A percentile compares a stretch with the other conserved stretches of the same genome.
phyloP scores from a whole-genome alignment of 106 monocot genomes.

The Hemerocallis citrina region DNA sequence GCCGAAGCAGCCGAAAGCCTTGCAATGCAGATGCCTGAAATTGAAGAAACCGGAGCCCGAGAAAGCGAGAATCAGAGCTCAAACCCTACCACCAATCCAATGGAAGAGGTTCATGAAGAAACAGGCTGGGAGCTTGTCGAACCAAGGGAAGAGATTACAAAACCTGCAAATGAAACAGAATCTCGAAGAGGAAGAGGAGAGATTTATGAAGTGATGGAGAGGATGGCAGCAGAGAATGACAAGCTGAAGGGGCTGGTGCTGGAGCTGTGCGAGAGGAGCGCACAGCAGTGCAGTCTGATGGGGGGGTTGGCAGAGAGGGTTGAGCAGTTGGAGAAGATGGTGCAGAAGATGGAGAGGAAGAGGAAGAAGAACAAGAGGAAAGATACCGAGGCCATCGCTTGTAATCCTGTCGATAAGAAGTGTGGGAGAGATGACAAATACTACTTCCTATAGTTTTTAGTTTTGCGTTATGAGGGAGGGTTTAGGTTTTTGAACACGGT shows the following conservation, averaged over 20 bases:
- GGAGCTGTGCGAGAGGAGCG: slow-evolving; percentile 50
- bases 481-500: too few relatives aligned
- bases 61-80: background rate
- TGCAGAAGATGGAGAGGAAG: slow-evolving; percentile 33
- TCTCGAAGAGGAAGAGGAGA: background rate
- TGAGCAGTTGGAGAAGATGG: slow-evolving; percentile 38
- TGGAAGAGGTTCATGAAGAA: background rate
- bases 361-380: slow-evolving; percentile 27
- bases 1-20: background rate
- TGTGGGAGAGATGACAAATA: background rate
- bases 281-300: slow-evolving; percentile 50
- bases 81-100: background rate
- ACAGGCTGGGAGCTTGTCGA: too few relatives aligned
- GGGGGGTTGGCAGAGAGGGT: slow-evolving; percentile 43
- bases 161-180: background rate
- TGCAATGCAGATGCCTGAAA: too few relatives aligned
- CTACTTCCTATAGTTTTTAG: too few relatives aligned
- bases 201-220: slow-evolving; percentile 41
- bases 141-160: too few relatives aligned
- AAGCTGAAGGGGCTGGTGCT: slow-evolving; percentile 39
- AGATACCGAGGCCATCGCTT: background rate
- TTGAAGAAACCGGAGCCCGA: too few relatives aligned
- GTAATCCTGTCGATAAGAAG: background rate
- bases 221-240: slow-evolving; percentile 37
- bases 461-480: too few relatives aligned